phyloP scores from a whole-genome alignment of 164 flowering plant species.

The Chimonanthus salicifolius region DNA sequence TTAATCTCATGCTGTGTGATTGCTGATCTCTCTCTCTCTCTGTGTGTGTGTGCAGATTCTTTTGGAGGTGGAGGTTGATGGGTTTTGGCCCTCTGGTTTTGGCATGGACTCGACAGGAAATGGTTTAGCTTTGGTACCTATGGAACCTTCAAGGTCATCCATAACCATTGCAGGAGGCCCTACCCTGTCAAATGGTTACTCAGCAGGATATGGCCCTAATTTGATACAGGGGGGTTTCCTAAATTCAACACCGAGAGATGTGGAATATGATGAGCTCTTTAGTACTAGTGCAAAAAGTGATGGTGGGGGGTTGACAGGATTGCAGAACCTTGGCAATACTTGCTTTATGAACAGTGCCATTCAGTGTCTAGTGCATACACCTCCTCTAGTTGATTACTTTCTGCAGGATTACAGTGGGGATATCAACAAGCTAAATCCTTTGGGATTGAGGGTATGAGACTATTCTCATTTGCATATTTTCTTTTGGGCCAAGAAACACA shows the following conservation, averaged over 20 bases:
- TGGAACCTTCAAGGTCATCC: slow-evolving; percentile 74
- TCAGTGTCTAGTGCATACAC: slow-evolving; percentile 94
- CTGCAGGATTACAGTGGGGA: slow-evolving; percentile 75
- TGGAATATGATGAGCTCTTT: slow-evolving; percentile 38
- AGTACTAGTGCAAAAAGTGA: slow-evolving; percentile 36
- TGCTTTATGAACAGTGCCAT: slow-evolving; percentile 98
- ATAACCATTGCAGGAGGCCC: slow-evolving; percentile 75
- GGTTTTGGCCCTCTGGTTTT: slow-evolving; percentile 31
- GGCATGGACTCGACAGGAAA: slow-evolving; percentile 67
- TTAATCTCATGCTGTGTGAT: neutral
- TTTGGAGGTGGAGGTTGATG: slow-evolving; percentile 57
- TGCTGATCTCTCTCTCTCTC: neutral
- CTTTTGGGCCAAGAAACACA: neutral
- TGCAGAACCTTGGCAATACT: slow-evolving; percentile 95
- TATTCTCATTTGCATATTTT: neutral
- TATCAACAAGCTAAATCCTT: slow-evolving; percentile 79
- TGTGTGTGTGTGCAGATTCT: slow-evolving; percentile 57
- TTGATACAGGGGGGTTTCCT: slow-evolving; percentile 32
- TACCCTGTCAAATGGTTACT: slow-evolving; percentile 60
- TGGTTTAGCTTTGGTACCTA: slow-evolving; percentile 67
- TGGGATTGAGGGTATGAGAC: slow-evolving; percentile 81
- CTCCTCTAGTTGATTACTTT: slow-evolving; percentile 77
- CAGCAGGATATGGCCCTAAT: slow-evolving; percentile 37
- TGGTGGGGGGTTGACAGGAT: slow-evolving; percentile 81
- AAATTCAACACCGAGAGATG: slow-evolving; percentile 29